Percentiles rank a stretch among this genome's conserved stretches.
Evolutionary conservation across 192 early-diverging fungal genomes (phyloP).

Genomic region (Chytriomyces hyalinus): DNA sequence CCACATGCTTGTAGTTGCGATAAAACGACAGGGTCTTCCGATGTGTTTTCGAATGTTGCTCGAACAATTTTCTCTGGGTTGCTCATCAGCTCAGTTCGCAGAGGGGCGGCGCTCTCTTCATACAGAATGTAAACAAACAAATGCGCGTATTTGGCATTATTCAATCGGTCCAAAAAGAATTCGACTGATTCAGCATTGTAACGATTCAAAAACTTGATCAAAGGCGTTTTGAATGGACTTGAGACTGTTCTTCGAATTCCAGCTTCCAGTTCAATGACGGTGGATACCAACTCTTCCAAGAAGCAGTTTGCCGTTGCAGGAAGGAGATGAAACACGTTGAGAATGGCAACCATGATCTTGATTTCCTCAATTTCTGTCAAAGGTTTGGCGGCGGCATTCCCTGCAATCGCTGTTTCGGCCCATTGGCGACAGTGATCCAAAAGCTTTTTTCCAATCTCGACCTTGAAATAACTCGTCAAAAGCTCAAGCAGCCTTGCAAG

Average conservation of each 20-base stretch:
- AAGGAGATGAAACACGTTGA: slow-evolving; percentile 91
- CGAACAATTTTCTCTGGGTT: slow-evolving; percentile 40
- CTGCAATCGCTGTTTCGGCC: slow-evolving; percentile 85
- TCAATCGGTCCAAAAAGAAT: slow-evolving; percentile 76
- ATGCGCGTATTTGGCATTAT: slow-evolving; percentile 47
- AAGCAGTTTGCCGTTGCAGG: slow-evolving; percentile 90
- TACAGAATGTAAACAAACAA: slow-evolving; percentile 47
- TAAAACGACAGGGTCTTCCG: slow-evolving; percentile 11
- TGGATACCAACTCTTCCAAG: slow-evolving; percentile 87
- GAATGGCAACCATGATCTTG: slow-evolving; percentile 90
- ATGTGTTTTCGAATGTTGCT: slow-evolving; percentile 30
- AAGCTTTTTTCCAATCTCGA: slow-evolving; percentile 97
- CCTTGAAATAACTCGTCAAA: slow-evolving; percentile 97
- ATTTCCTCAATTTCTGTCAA: slow-evolving; percentile 93
- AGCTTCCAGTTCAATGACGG: slow-evolving; percentile 85
- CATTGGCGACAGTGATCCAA: slow-evolving; percentile 93
- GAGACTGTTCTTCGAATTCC: slow-evolving; percentile 80
- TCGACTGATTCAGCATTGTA: slow-evolving; percentile 84
- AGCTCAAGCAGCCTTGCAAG: slow-evolving; percentile 91
- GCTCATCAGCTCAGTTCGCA: slow-evolving; percentile 39
- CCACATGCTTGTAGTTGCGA: slow-evolving; percentile 24
- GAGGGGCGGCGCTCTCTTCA: slow-evolving; percentile 24
- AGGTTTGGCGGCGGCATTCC: slow-evolving; percentile 79
- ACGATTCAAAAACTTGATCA: slow-evolving; percentile 89
- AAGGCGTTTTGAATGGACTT: slow-evolving; percentile 90